Percentiles rank a stretch among this genome's conserved stretches.
Evolutionary conservation across 257 asterid species (phyloP).

Genomic region (Plantago ovata): DNA sequence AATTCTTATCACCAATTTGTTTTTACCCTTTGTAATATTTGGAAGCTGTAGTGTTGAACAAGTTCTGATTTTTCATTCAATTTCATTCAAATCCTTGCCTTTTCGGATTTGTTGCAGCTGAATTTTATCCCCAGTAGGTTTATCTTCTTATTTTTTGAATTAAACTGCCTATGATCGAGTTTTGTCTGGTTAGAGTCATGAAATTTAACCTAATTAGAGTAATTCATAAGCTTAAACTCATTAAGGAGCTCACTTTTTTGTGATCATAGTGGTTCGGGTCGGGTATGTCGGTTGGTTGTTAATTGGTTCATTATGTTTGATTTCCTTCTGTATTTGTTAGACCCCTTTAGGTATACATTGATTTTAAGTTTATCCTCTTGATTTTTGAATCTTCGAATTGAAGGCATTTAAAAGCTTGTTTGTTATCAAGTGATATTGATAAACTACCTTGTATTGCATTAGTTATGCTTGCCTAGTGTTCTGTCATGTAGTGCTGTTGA

Average conservation of each 20-base stretch:
- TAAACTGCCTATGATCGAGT: slow-evolving; percentile 1
- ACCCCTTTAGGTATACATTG: no score
- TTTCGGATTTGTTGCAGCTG: neutral
- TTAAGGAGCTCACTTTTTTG: neutral
- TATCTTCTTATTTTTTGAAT: slow-evolving; percentile 1
- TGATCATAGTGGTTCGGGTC: neutral
- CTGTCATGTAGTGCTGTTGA: slow-evolving; percentile 58
- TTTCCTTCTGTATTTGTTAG: slow-evolving; percentile 6
- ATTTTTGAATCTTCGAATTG: slow-evolving; percentile 7
- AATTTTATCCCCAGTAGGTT: neutral
- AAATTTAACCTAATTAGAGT: slow-evolving; percentile 10
- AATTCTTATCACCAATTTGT: neutral
- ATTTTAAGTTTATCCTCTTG: neutral
- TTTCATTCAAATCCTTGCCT: neutral
- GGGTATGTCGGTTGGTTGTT: slow-evolving; percentile 1
- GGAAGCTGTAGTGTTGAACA: neutral
- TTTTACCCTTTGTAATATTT: neutral
- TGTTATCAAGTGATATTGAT: no score
- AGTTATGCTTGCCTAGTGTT: slow-evolving; percentile 20
- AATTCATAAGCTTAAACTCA: slow-evolving; percentile 3
- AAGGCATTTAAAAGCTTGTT: no score
- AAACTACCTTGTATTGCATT: no score
- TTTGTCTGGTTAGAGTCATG: slow-evolving; percentile 9
- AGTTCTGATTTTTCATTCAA: neutral
- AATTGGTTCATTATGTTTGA: neutral